phyloP scores from a whole-genome alignment of 164 flowering plant genomes.

The Buxus sempervirens region DNA sequence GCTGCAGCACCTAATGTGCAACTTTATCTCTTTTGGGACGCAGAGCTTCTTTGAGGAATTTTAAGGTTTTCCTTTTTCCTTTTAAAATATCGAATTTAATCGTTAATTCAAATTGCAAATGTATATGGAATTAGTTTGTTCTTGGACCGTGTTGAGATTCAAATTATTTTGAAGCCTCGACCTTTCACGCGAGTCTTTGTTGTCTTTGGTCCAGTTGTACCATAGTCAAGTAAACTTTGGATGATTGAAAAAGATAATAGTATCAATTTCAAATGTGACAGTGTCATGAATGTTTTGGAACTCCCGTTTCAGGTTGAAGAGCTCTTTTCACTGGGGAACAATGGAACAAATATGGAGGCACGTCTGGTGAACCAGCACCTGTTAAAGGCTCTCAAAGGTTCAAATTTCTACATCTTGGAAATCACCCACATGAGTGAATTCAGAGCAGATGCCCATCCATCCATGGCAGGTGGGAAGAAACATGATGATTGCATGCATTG shows the following conservation, averaged over 20 bases:
- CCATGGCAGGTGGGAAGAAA: conserved; percentile 82
- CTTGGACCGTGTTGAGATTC: neutral
- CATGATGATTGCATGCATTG: conserved; percentile 99
- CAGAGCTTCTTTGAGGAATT: neutral
- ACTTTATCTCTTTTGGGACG: neutral
- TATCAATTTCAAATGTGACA: too few species aligned
- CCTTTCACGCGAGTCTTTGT: neutral
- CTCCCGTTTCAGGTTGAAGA: conserved; percentile 53
- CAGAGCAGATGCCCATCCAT: conserved; percentile 96
- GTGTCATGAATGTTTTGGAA: too few species aligned
- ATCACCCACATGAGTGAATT: conserved; percentile 77
- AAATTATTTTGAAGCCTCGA: neutral
- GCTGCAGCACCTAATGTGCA: neutral
- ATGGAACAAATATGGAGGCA: conserved; percentile 79
- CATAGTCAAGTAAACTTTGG: too few species aligned
- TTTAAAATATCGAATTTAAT: too few species aligned
- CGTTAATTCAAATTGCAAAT: too few species aligned
- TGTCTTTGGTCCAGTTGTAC: too few species aligned
- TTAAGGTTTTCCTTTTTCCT: too few species aligned
- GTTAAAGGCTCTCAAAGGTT: conserved; percentile 50
- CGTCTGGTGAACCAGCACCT: conserved; percentile 77
- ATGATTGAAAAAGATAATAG: too few species aligned
- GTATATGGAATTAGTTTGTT: neutral
- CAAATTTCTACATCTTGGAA: conserved; percentile 67
- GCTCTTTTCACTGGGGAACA: conserved; percentile 54